Evolutionary conservation across 371 early-diverging fungal species (phyloP).

Genomic region (Saksenaea oblongispora): DNA sequence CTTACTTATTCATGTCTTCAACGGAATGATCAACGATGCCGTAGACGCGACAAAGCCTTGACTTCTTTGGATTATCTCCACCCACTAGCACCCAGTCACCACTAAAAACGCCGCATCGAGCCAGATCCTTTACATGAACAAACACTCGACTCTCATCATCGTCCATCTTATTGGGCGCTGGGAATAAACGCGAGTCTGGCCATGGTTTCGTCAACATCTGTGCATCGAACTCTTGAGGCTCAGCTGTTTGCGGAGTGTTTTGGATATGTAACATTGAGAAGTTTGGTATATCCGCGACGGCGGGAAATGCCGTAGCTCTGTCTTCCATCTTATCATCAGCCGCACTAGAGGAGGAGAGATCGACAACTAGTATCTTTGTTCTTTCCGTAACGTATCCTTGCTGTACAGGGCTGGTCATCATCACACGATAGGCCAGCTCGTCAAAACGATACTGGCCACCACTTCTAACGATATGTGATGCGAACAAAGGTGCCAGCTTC

Average conservation of each 20-base stretch:
- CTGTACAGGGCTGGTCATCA: conserved; percentile 69
- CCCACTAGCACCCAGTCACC: conserved; percentile 69
- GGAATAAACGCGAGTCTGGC: conserved; percentile 54
- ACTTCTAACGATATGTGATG: conserved; percentile 48
- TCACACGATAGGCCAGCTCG: conserved; percentile 28
- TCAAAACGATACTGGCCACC: conserved; percentile 33
- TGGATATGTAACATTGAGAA: conserved; percentile 26
- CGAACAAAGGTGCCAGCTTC: conserved; percentile 16
- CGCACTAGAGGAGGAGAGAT: conserved; percentile 42
- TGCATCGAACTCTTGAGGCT: conserved; percentile 35
- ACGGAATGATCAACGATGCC: conserved; percentile 26
- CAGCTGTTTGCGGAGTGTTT: conserved; percentile 22
- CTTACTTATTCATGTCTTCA: conserved; percentile 12
- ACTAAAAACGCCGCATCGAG: conserved; percentile 68
- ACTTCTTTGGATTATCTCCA: conserved; percentile 42
- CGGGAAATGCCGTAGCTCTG: neutral
- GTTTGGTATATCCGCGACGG: conserved; percentile 13
- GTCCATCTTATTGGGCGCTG: conserved; percentile 50
- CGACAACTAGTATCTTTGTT: conserved; percentile 34
- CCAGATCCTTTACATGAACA: conserved; percentile 60
- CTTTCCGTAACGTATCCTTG: conserved; percentile 60
- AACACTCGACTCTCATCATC: conserved; percentile 61
- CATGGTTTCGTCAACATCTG: conserved; percentile 43
- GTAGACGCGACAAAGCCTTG: conserved; percentile 51
- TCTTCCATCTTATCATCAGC: conserved; percentile 16